phyloP scores from a whole-genome alignment of 2,329 filamentous ascomycete genomes.

The Hawksworthiomyces lignivorus region DNA sequence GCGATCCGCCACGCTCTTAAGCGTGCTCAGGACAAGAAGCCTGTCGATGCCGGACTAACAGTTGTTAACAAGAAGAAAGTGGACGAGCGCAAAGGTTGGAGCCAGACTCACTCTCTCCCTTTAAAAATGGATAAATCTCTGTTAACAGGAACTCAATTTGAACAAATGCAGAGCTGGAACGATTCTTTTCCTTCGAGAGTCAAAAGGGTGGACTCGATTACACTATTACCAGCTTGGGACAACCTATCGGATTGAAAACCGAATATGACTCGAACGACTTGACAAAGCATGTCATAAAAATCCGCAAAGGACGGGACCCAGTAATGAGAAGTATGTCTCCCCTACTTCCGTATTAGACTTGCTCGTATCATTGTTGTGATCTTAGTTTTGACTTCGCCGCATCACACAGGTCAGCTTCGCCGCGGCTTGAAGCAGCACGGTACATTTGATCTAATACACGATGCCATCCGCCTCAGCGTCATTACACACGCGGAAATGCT shows the following conservation, averaged over 20 bases:
- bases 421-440: conserved; percentile 21
- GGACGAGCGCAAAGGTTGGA: background rate
- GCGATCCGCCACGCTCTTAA: conserved; percentile 18
- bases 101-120: background rate
- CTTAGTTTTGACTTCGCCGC: background rate
- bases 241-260: conserved; percentile 20
- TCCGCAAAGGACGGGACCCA: conserved; percentile 18
- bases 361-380: too few species aligned
- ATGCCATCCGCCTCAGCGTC: conserved; percentile 20
- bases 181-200: conserved; percentile 20
- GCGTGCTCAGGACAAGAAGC: conserved; percentile 12
- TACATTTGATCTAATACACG: conserved; percentile 20
- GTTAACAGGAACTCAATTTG: too few species aligned
- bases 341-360: too few species aligned
- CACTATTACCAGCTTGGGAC: conserved; percentile 21
- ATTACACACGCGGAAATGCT: conserved; percentile 21
- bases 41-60: conserved; percentile 14
- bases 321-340: conserved; percentile 20
- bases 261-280: conserved; percentile 19
- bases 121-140: too few species aligned
- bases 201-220: conserved; percentile 18
- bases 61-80: conserved; percentile 17
- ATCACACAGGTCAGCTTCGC: conserved; percentile 17
- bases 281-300: conserved; percentile 20
- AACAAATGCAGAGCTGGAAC: conserved; percentile 11